phyloP scores from a whole-genome alignment of 345 rosid species.

The Corchorus capsularis region DNA sequence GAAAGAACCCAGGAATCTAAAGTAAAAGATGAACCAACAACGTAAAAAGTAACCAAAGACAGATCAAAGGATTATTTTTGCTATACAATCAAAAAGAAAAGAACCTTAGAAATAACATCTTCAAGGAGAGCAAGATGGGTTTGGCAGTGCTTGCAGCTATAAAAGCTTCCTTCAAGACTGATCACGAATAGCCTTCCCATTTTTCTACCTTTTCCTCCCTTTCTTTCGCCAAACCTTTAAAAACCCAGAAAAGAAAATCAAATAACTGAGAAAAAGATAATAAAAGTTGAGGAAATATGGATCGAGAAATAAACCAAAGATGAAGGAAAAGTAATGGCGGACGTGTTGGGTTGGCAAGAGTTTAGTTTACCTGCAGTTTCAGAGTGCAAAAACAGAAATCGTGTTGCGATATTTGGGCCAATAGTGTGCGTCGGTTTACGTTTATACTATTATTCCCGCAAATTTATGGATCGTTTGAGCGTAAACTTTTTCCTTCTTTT shows the following conservation, averaged over 20 bases:
- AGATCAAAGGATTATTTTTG: background rate
- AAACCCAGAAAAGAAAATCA: slow-evolving; percentile 18
- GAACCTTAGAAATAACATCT: slow-evolving; percentile 71
- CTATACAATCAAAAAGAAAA: background rate
- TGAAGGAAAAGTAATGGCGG: slow-evolving; percentile 3
- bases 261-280: background rate
- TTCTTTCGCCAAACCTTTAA: background rate
- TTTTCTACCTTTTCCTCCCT: background rate
- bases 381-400: background rate
- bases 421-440: background rate
- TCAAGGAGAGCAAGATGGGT: slow-evolving; percentile 57
- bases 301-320: background rate
- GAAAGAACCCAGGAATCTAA: background rate
- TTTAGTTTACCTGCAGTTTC: background rate
- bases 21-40: background rate
- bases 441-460: background rate
- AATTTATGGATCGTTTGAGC: background rate
- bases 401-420: background rate
- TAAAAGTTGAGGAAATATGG: background rate
- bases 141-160: slow-evolving; percentile 73
- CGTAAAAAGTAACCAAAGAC: background rate
- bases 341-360: background rate
- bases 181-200: slow-evolving; percentile 77
- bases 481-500: background rate
- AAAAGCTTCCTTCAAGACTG: slow-evolving; percentile 57